Evolutionary conservation across 2,329 filamentous ascomycete species (phyloP), one percentile per base, ranked within the genome.

Genomic region (Colletotrichum neosansevieriae): DNA sequence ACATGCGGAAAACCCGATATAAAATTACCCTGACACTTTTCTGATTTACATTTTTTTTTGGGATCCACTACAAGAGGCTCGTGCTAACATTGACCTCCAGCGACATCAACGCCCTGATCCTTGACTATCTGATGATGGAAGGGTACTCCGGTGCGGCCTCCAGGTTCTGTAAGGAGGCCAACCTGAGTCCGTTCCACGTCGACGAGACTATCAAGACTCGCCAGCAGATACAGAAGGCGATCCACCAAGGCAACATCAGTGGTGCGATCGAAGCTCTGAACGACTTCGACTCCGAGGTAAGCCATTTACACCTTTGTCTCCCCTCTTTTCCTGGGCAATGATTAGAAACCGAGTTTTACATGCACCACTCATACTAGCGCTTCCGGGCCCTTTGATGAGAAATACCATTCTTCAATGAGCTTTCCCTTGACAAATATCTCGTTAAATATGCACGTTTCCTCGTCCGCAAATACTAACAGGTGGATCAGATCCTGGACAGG

Each of bases 281-380:
- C 77, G 93, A 97, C 73, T 83, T 97, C 38, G 93, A 97, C 73
- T 92, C 94, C 73, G 90, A 96, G 88, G 96, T 99, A 90, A 82
- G 63, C 49, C 3, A 92, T 77, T 49, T 19, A 32, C 11, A n/a
- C 21, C 49, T 53, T 50, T 3, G 47, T 61, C 36, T 67, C 54
- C 42, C 24, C 56, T 61, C 58, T 53, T 70, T 58, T 12, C 15
- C 51, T 70, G 73, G 68, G 86, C 88, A 82, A 94, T 96, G 96
- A 99, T 99, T 97, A 97, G 85, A 93, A 86, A 77, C 79, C 77
- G 84, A 87, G 86, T 92, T 94, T 90, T 97, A 86, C 95, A 99
- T 99, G 96, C 96, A 99, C 96, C 96, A 99, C 96, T 94, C 96
- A 94, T 96, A 29, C 29, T 29, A 98, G 89, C 86, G 86, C 87